Evolutionary conservation across 257 asterid genomes (phyloP), one percentile per base, ranked within the genome.

Genomic region (Solanum pennellii): DNA sequence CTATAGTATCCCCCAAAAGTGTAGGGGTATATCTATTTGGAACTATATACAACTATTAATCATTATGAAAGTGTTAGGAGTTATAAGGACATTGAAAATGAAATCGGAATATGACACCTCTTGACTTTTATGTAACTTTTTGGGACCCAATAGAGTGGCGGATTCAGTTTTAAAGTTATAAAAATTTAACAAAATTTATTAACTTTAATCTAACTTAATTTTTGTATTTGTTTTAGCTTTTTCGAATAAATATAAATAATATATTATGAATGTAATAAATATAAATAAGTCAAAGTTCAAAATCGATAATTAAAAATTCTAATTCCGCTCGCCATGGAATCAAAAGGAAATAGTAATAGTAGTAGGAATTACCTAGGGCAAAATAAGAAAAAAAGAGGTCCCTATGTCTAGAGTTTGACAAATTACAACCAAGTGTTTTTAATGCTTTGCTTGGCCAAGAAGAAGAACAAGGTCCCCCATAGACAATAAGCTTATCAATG

Each of bases 361-460:
- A 14, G 3, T 25, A 13, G 9, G 7, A 20, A 7, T 73, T 71
- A 25, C 7, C 59, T 23, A 25, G 60, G 62, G 39, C 62, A 35
- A 33, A 41, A 33, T 18, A 72, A 35, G 27, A 72, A 35, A 72
- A 35, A 72, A 35, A 72, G 27, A 35, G 45, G 80, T 2, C 80
- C 80, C 45, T 14, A 18, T 31, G 12, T 33, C 39, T 33, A 31
- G 14, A 15, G 77, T 71, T 71, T 9, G n/a, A 25, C 25, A 71
- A 72, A 73, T 35, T 72, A 20, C 84, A 79, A 45, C 65, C 27
- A 27, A 79, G 42, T 45, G 66, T 79, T 79, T 79, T 45, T n/a
- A 76, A 42, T 29, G n/a, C 84, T 27, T 45, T 44, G 10, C 10
- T 79, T 79, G 84, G 39, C 27, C 84, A 45, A 79, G 27, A 14